These are phyloP conservation scores for Cochlearia excelsa DNA, from an alignment of 345 rosid genomes.

Conservation along the genomic window DNA sequence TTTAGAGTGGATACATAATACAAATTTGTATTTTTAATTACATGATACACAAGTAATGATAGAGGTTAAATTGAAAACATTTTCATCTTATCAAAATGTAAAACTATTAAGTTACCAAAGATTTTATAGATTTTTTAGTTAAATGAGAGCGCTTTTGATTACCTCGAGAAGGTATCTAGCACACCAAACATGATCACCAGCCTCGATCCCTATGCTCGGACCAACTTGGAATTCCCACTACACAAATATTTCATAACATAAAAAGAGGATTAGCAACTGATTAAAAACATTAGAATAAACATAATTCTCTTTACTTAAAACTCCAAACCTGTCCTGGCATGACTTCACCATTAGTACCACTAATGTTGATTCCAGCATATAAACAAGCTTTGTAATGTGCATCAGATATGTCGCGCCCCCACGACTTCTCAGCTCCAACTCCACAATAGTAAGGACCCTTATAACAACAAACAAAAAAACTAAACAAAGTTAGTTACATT, in stretches of 20 bases:
- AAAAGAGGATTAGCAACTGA: neutral
- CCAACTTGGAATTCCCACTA: constrained; percentile 99
- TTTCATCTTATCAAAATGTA: too few species aligned
- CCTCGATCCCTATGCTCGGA: constrained; percentile 95
- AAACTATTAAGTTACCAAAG: too few species aligned
- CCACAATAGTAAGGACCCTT: constrained; percentile 99
- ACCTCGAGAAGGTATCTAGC: constrained; percentile 99
- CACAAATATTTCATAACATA: constrained; percentile 21
- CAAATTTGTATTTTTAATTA: too few species aligned
- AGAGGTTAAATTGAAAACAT: too few species aligned
- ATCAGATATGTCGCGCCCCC: constrained; percentile 95
- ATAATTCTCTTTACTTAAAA: neutral
- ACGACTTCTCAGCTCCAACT: constrained; percentile 94
- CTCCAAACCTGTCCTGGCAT: constrained; percentile 93
- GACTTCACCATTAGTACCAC: constrained; percentile 98
- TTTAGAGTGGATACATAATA: too few species aligned
- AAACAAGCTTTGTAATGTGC: constrained; percentile 98
- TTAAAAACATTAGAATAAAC: constrained; percentile 9
- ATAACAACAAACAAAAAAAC: constrained; percentile 1
- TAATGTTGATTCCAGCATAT: constrained; percentile 89
- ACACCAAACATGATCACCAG: constrained; percentile 88
- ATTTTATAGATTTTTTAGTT: too few species aligned
- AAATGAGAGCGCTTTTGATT: constrained; percentile 12
- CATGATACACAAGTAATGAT: too few species aligned
- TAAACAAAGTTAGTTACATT: neutral